Percentiles rank a stretch among this genome's conserved stretches.
Evolutionary conservation across 1,284 basidiomycete genomes (phyloP).

Genomic region (Agroathelia rolfsii): DNA sequence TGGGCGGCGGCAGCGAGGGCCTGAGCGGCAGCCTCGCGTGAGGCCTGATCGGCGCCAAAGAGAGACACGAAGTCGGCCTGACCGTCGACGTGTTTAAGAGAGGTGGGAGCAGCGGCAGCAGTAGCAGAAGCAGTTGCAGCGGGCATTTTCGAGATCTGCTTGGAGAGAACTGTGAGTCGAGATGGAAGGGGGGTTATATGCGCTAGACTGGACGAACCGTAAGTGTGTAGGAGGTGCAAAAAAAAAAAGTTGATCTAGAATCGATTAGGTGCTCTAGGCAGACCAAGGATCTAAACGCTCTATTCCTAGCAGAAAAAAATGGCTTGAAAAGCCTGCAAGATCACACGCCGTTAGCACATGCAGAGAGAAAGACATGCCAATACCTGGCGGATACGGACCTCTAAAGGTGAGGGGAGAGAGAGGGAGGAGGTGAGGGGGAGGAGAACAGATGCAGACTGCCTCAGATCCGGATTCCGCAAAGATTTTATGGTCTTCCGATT

Average conservation of each 20-base stretch:
- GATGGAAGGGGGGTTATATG: conserved; percentile 2
- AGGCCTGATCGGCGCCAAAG: conserved; percentile 65
- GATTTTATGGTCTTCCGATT: no score
- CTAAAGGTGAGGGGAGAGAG: no score
- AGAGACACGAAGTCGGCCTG: conserved; percentile 58
- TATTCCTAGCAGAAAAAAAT: conserved; percentile 36
- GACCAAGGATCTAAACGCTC: conserved; percentile 40
- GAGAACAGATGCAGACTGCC: no score
- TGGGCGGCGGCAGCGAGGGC: conserved; percentile 66
- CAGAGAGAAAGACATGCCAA: no score
- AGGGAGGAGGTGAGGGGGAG: no score
- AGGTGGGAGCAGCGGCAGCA: conserved; percentile 37
- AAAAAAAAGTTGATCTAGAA: conserved; percentile 13
- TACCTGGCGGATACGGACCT: no score
- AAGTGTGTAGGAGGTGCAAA: conserved; percentile 29
- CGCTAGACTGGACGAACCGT: conserved; percentile 9
- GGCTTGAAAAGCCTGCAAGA: no score
- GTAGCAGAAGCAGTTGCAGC: conserved; percentile 47
- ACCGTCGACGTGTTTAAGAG: conserved; percentile 53
- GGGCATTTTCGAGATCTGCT: conserved; percentile 57
- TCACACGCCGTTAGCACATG: no score
- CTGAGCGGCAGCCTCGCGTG: conserved; percentile 60
- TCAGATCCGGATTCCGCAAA: no score
- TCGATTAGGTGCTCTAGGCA: conserved; percentile 33
- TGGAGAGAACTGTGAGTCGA: conserved; percentile 6